Evolutionary conservation across 495 filamentous ascomycete species (phyloP), one percentile per base, ranked within the genome.

Genomic region (Penicillium simplicissimum): DNA sequence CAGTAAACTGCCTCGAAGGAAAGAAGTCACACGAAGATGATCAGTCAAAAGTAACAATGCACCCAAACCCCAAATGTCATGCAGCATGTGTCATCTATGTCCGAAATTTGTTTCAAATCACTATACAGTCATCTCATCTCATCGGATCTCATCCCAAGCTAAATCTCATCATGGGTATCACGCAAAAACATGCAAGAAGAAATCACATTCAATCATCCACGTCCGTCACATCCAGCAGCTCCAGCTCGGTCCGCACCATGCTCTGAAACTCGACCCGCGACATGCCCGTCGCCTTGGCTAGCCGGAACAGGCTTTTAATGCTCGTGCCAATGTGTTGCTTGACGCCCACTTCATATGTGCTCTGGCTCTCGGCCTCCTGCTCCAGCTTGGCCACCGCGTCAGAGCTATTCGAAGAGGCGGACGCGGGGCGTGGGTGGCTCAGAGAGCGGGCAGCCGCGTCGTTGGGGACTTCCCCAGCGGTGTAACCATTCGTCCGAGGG

Each of bases 311-410:
- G 72, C 90, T 95, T 80, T 96, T 93, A 61, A 98, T 86, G 68
- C 88, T 93, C 8, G 90, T 86, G 45, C 89, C 85, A 28, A 98
- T 88, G 74, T 97, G 95, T 73, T 96, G 91, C 73, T 91, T 91
- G 21, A 97, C 86, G 4, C 88, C 93, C 14, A 90, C 79, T 69
- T 96, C 92, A 56, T 81, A 88, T 53, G 86, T 83, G 19, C 86
- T 86, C 59, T 86, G 85, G 51, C 74, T 84, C 53, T 83, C 83
- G 3, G 88, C 89, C 23, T 80, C 81, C 33, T 84, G 81, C 66
- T 91, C 91, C 42, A 93, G 71, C 61, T 80, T 87, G 7, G 87
- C 85, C 15, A 93, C 85, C 1, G 79, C 79, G 47, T 83, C 74
- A 0, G 84, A 85, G 37, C 84, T 85, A 47, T 76, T 76, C 13